Base-by-base conservation (phyloP, 2,329 filamentous ascomycete genomes). In the Alternaria metachromatica region DNA sequence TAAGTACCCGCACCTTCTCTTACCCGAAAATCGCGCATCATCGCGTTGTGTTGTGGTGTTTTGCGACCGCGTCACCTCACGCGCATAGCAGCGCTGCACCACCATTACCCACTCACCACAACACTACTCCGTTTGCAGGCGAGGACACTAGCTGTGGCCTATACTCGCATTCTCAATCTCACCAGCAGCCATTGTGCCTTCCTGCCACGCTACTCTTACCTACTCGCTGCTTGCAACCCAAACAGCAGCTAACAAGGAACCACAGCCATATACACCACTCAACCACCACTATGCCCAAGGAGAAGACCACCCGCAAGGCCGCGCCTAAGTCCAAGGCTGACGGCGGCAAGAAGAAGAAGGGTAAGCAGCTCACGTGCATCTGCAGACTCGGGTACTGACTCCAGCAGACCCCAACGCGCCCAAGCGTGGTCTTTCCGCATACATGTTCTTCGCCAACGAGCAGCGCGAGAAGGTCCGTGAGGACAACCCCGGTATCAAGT, bases 391-490 rank as follows among this genome's bases (percentile, higher is more conserved):
- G 28, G 58, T 21, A 62, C 65, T 65, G 43, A 74, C 55, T 12
- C 49, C 23, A 15, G 13, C 76, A 97, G 94, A 97, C 84, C 94
- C 94, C 84, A 97, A 97, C 85, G 95, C 94, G 65, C 96, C 96
- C 82, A 99, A 98, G 94, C 94, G 96, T 84, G 96, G 95, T 87
- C 93, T 99, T 55, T 98, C 96, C 58, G 96, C 96, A 70, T 99
- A 99, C 90, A 99, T 99, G 96, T 98, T 98, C 91, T 99, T 98
- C 82, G 96, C 96, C 89, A 98, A 98, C 80, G 96, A 98, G 85
- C 93, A 97, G 86, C 94, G 96, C 76, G 95, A 98, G 81, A 97
- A 96, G 83, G 96, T 99, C 75, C 93, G 96, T 76, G 94, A 97
- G 82, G 95, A 98, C 84, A 98, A 98, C 88, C 95, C 95, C 43